A percentile compares a stretch with the other conserved stretches of the same genome.
Evolutionary conservation across 495 filamentous ascomycete genomes (phyloP).

Genomic region (Parachaetomium inaequale): DNA sequence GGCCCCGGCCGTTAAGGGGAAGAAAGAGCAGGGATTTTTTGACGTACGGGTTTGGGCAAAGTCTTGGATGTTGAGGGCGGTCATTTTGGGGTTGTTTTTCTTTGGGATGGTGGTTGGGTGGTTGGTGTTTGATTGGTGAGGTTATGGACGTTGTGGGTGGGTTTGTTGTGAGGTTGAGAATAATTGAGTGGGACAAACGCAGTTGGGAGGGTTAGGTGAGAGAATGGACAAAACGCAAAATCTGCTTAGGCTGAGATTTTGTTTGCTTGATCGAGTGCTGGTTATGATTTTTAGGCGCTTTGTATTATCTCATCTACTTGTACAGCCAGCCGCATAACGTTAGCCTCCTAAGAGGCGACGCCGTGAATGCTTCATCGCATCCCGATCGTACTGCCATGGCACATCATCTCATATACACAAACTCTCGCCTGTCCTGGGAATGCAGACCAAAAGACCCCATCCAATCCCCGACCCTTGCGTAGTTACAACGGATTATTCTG

Average conservation of each 20-base stretch:
- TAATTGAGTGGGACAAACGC: background rate
- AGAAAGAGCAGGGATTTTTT: background rate
- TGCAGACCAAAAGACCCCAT: background rate
- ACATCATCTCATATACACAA: too few relatives aligned
- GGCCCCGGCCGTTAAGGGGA: constrained; percentile 12
- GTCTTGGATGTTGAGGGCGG: background rate
- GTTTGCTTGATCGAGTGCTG: too few relatives aligned
- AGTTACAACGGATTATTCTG: constrained; percentile 42
- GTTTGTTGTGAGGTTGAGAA: background rate
- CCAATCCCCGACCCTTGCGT: background rate
- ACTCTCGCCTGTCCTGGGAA: too few relatives aligned
- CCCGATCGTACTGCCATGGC: too few relatives aligned
- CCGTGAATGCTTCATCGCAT: too few relatives aligned
- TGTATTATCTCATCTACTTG: too few relatives aligned
- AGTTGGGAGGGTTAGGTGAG: too few relatives aligned
- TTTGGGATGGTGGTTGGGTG: background rate
- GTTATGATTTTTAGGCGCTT: too few relatives aligned
- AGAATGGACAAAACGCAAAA: too few relatives aligned
- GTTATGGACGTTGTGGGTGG: background rate
- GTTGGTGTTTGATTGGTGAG: background rate
- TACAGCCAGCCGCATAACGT: too few relatives aligned
- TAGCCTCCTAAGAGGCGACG: too few relatives aligned
- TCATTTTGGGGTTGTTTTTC: background rate
- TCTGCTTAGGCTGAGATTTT: too few relatives aligned
- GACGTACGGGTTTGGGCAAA: background rate